Evolutionary conservation across 2,329 filamentous ascomycete genomes (phyloP).

Genomic region (Colletotrichum graminicola): DNA sequence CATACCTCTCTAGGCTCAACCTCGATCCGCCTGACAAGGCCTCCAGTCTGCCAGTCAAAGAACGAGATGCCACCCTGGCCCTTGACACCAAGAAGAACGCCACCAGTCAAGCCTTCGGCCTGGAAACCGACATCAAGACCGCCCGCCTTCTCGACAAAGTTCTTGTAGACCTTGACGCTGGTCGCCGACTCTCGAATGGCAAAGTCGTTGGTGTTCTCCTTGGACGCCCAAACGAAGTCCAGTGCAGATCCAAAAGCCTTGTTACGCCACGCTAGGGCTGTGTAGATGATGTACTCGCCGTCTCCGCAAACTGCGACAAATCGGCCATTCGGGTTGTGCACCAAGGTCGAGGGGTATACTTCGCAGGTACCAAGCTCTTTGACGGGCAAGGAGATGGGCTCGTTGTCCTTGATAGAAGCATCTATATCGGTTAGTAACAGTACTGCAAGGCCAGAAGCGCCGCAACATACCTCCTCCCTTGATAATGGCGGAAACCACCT

Average conservation of each 20-base stretch:
- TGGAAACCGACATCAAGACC: slow-evolving; percentile 95
- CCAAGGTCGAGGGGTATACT: slow-evolving; percentile 93
- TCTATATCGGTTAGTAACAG: slow-evolving; percentile 63
- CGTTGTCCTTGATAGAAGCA: slow-evolving; percentile 85
- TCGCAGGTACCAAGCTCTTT: slow-evolving; percentile 98
- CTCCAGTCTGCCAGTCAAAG: slow-evolving; percentile 95
- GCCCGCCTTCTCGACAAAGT: slow-evolving; percentile 92
- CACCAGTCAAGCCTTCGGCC: slow-evolving; percentile 90
- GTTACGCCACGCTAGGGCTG: slow-evolving; percentile 94
- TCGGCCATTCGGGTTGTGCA: slow-evolving; percentile 95
- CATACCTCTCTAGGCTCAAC: slow-evolving; percentile 69
- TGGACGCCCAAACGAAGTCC: slow-evolving; percentile 97
- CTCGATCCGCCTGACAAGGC: slow-evolving; percentile 92
- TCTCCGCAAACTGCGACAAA: slow-evolving; percentile 88
- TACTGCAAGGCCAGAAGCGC: background rate
- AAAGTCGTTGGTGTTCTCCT: slow-evolving; percentile 98
- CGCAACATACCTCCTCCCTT: slow-evolving; percentile 77
- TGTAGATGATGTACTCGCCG: slow-evolving; percentile 99
- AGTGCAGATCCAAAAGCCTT: slow-evolving; percentile 96
- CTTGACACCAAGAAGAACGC: slow-evolving; percentile 91
- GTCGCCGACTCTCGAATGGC: slow-evolving; percentile 95
- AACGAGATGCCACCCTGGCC: slow-evolving; percentile 95
- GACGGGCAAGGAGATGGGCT: slow-evolving; percentile 85
- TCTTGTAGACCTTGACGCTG: slow-evolving; percentile 97
- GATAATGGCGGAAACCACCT: slow-evolving; percentile 94